These are phyloP conservation scores for Coniochaeta ligniaria DNA, from an alignment of 2,329 filamentous ascomycete species.

Conservation along the genomic window DNA sequence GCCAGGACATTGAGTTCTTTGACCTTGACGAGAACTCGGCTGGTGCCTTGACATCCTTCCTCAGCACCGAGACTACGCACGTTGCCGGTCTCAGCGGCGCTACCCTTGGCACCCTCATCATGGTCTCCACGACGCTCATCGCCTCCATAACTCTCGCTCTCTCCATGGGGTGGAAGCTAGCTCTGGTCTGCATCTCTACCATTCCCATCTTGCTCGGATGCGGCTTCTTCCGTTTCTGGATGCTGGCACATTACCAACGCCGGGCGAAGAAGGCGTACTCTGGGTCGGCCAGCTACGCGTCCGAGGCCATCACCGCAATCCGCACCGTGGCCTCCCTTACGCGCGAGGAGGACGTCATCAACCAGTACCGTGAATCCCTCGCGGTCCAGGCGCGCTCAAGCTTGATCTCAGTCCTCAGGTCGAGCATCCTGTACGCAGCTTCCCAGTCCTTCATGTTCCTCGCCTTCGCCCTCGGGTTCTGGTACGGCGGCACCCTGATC, in stretches of 20 bases:
- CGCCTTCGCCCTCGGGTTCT: slow-evolving; percentile 82
- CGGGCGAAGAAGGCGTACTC: slow-evolving; percentile 76
- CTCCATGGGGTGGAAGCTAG: slow-evolving; percentile 34
- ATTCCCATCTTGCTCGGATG: slow-evolving; percentile 30
- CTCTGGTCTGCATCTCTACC: slow-evolving; percentile 32
- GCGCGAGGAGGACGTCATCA: slow-evolving; percentile 73
- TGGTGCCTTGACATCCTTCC: slow-evolving; percentile 79
- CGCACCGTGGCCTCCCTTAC: slow-evolving; percentile 89
- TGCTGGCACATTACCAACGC: slow-evolving; percentile 62
- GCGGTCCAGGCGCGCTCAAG: slow-evolving; percentile 60
- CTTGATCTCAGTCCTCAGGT: slow-evolving; percentile 66
- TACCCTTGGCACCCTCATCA: slow-evolving; percentile 79
- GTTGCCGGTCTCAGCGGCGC: slow-evolving; percentile 81
- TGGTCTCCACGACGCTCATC: slow-evolving; percentile 72
- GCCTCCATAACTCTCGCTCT: slow-evolving; percentile 52
- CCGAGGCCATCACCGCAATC: slow-evolving; percentile 89
- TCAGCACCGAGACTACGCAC: slow-evolving; percentile 85
- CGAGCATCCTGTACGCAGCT: slow-evolving; percentile 72
- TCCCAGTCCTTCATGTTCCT: slow-evolving; percentile 81
- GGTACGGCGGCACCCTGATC: slow-evolving; percentile 79
- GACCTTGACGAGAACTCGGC: slow-evolving; percentile 84
- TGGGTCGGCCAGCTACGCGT: slow-evolving; percentile 76
- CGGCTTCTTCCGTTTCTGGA: slow-evolving; percentile 53
- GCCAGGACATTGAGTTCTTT: slow-evolving; percentile 90
- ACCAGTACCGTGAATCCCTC: slow-evolving; percentile 62